Percentiles rank a stretch among this genome's conserved stretches.
phyloP scores from a whole-genome alignment of 257 asterid species.

The Solanum clarkiae region DNA sequence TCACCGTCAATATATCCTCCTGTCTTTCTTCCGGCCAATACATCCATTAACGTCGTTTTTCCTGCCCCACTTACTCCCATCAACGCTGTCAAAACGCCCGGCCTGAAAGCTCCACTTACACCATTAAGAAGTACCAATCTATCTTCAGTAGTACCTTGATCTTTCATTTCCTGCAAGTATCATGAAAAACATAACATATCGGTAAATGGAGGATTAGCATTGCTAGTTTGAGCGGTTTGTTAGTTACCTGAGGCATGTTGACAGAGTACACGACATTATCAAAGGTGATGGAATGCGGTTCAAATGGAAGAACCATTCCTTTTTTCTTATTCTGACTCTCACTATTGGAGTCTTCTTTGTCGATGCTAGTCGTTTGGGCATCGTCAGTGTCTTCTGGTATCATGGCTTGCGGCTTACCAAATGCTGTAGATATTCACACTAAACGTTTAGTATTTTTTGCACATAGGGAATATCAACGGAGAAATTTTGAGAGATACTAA shows the following conservation, averaged over 20 bases:
- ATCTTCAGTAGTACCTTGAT: conserved; percentile 37
- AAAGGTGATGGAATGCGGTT: conserved; percentile 75
- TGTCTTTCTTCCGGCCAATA: conserved; percentile 68
- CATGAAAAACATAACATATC: not conserved
- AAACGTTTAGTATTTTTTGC: not conserved
- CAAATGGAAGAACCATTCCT: conserved; percentile 92
- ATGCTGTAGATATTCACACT: conserved; percentile 23
- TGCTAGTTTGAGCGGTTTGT: not conserved
- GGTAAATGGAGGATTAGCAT: not conserved
- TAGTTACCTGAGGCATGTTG: conserved; percentile 67
- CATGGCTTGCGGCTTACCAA: conserved; percentile 43
- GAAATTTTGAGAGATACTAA: conserved; percentile 11
- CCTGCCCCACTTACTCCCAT: conserved; percentile 94
- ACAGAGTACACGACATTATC: conserved; percentile 63
- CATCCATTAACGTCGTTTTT: conserved; percentile 75
- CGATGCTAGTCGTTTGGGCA: not conserved
- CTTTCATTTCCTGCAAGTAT: conserved; percentile 55
- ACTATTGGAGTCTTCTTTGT: conserved; percentile 11
- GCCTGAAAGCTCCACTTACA: conserved; percentile 73
- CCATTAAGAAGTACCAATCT: conserved; percentile 48
- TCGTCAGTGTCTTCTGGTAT: conserved; percentile 24
- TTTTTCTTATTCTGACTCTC: conserved; percentile 19
- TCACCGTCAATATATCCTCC: conserved; percentile 70
- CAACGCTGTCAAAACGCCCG: conserved; percentile 73
- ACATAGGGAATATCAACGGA: not conserved